A percentile compares a stretch with the other conserved stretches of the same genome.
phyloP scores from a whole-genome alignment of 2,329 filamentous ascomycete genomes.

The Fusarium praegraminearum region DNA sequence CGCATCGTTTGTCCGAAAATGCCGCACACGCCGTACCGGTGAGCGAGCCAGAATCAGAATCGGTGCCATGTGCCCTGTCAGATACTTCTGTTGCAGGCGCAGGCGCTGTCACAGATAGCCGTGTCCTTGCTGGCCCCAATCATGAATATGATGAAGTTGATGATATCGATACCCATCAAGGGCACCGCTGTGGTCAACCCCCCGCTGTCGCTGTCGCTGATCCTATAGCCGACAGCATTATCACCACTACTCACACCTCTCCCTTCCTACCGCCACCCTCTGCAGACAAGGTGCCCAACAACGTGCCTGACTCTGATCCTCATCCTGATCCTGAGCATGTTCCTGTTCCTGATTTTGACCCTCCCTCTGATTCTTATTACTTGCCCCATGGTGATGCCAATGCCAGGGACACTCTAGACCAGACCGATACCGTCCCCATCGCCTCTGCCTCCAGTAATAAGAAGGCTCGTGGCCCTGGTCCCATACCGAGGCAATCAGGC shows the following conservation, averaged over 20 bases:
- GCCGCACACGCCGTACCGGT: conserved; percentile 63
- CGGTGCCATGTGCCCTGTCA: conserved; percentile 33
- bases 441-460: conserved; percentile 53
- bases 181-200: conserved; percentile 22
- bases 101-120: conserved; percentile 29
- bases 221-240: conserved; percentile 32
- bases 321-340: conserved; percentile 41
- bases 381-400: conserved; percentile 43
- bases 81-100: conserved; percentile 35
- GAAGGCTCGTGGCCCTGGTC: conserved; percentile 57
- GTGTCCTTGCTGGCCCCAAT: conserved; percentile 36
- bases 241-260: conserved; percentile 43
- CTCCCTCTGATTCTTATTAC: conserved; percentile 41
- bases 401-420: conserved; percentile 37
- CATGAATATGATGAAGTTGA: conserved; percentile 43
- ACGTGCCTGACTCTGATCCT: conserved; percentile 46
- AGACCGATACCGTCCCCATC: conserved; percentile 26
- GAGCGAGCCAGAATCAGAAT: conserved; percentile 50
- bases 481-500: conserved; percentile 60
- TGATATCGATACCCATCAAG: conserved; percentile 41
- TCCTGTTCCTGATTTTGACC: conserved; percentile 47
- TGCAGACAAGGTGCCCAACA: conserved; percentile 41
- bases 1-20: conserved; percentile 65
- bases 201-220: conserved; percentile 36
- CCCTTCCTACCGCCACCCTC: conserved; percentile 41